Evolutionary conservation across 495 filamentous ascomycete genomes (phyloP), one percentile per base, ranked within the genome.

Genomic region (Ascodesmis nigricans): DNA sequence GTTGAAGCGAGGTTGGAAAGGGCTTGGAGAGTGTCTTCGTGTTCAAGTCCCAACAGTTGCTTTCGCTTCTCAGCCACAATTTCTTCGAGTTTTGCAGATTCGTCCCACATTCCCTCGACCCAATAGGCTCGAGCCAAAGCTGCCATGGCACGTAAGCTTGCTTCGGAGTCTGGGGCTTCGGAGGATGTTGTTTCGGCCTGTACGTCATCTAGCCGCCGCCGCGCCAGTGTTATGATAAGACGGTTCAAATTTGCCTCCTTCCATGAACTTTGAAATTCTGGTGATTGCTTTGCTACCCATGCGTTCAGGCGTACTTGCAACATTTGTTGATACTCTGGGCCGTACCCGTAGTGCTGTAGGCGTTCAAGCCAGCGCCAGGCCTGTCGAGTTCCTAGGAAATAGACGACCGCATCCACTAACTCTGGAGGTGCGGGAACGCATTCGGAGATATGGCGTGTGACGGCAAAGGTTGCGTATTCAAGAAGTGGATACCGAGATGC

Each of bases 1-100:
- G 33, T 47, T 7, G 8, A 3, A n/a, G 45, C 49, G 3, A 59
- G 49, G 30, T 45, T 50, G 4, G 3, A 24, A 29, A 35, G 26
- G 16, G 16, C 11, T n/a, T 14, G 0, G 17, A 31, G 30, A 40
- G 27, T 31, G 10, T 13, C 22, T 10, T 17, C 31, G 31, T 30
- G 33, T 25, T 33, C 35, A 18, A 34, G 22, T 18, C 25, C 30
- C 5, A 46, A 19, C 4, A 27, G 5, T 27, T 27, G 31, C 31
- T 35, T 31, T 20, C 13, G 10, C 33, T 8, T 11, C 17, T 8
- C 18, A 24, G 30, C 35, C 32, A 25, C 35, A 24, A 29, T 18
- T 34, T 32, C n/a, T 8, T 31, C 22, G 7, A 58, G 39, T 21
- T 40, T 20, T 11, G 45, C 49, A 3, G 53, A 46, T 26, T 58